phyloP scores from a whole-genome alignment of 345 rosid genomes.

The Draba incana region DNA sequence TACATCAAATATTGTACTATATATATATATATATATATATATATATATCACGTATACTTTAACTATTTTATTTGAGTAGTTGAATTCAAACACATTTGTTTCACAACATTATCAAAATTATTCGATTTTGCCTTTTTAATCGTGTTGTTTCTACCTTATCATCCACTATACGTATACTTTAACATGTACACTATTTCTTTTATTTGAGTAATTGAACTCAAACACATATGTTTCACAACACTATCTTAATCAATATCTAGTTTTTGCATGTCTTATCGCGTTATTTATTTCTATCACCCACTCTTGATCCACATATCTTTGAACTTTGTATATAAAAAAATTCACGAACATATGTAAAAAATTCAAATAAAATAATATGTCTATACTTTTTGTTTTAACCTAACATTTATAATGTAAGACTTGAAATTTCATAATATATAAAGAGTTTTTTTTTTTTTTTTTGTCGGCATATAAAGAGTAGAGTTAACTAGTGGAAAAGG shows the following conservation, averaged over 20 bases:
- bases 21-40: too few relatives aligned
- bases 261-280: not conserved
- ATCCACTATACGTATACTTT: not conserved
- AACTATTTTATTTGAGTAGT: not conserved
- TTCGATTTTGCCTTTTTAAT: not conserved
- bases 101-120: not conserved
- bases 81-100: not conserved
- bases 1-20: too few relatives aligned
- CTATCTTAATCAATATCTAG: too few relatives aligned
- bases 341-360: too few relatives aligned
- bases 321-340: not conserved
- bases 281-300: not conserved
- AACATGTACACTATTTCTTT: too few relatives aligned
- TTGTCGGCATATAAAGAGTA: too few relatives aligned
- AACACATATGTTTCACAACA: not conserved
- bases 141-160: not conserved
- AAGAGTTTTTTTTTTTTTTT: too few relatives aligned
- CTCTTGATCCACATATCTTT: constrained; percentile 1
- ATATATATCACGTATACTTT: not conserved
- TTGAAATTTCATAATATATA: too few relatives aligned
- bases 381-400: too few relatives aligned
- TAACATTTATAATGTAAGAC: too few relatives aligned
- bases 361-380: constrained; percentile 5
- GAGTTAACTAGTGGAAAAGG: too few relatives aligned
- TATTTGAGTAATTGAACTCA: not conserved